These are phyloP conservation scores for Tylopilus sp. DNA, from an alignment of 768 basidiomycete genomes.

Conservation along the genomic window DNA sequence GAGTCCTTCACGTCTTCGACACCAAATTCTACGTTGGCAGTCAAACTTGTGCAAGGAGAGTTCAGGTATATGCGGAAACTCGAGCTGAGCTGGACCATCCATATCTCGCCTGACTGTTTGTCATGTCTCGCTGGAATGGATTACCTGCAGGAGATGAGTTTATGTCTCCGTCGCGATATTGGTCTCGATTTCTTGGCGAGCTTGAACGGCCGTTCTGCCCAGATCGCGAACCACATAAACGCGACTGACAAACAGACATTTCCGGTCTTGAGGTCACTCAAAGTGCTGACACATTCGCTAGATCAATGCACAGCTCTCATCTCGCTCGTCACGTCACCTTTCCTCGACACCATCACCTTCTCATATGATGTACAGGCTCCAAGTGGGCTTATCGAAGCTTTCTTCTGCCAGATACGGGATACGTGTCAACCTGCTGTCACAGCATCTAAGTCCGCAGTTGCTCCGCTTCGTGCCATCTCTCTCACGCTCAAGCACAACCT, in stretches of 20 bases:
- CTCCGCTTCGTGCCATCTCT: slow-evolving; percentile 12
- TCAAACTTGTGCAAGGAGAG: slow-evolving; percentile 15
- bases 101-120: slow-evolving; percentile 23
- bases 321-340: slow-evolving; percentile 22
- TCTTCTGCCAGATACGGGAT: slow-evolving; percentile 21
- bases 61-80: slow-evolving; percentile 23
- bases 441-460: background rate
- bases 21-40: slow-evolving; percentile 6
- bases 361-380: slow-evolving; percentile 28
- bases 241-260: slow-evolving; percentile 13
- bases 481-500: slow-evolving; percentile 29
- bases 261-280: slow-evolving; percentile 22
- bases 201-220: slow-evolving; percentile 2
- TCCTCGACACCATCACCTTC: slow-evolving; percentile 21
- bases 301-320: slow-evolving; percentile 28
- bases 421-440: slow-evolving; percentile 9
- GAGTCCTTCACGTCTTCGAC: slow-evolving; percentile 21
- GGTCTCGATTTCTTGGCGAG: slow-evolving; percentile 12
- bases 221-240: background rate
- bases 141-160: slow-evolving; percentile 22
- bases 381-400: slow-evolving; percentile 16
- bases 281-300: slow-evolving; percentile 23
- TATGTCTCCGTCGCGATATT: slow-evolving; percentile 21
- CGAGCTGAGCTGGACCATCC: slow-evolving; percentile 23
- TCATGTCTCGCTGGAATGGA: slow-evolving; percentile 19